Conservation (phyloP, 2,329 filamentous ascomycete genomes). For the Alternaria atra region DNA sequence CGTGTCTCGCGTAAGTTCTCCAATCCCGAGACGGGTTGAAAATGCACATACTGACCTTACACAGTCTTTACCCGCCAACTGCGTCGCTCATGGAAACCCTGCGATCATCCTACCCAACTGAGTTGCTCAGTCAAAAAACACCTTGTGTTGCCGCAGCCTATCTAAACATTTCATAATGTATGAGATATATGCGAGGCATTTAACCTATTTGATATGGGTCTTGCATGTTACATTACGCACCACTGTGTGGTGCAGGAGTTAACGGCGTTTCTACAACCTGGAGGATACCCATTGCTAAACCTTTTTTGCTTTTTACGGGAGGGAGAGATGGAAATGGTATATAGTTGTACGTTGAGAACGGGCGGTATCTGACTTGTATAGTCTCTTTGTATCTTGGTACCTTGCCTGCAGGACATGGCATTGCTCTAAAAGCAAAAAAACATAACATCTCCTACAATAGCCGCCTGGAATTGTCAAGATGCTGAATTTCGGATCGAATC, state of each 20-base stretch:
- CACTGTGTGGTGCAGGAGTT: slow-evolving; percentile 24
- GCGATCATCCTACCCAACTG: slow-evolving; percentile 41
- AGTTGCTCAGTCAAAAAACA: slow-evolving; percentile 23
- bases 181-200: background rate
- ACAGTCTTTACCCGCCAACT: slow-evolving; percentile 58
- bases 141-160: background rate
- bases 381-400: slow-evolving; percentile 17
- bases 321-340: slow-evolving; percentile 2
- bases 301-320: slow-evolving; percentile 6
- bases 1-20: slow-evolving; percentile 61
- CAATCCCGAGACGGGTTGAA: background rate
- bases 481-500: background rate
- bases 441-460: slow-evolving; percentile 2
- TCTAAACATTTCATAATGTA: background rate
- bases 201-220: slow-evolving; percentile 3
- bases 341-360: slow-evolving; percentile 8
- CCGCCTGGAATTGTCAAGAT: no score
- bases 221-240: slow-evolving; percentile 15
- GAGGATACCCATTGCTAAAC: slow-evolving; percentile 29
- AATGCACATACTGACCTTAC: slow-evolving; percentile 21
- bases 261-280: slow-evolving; percentile 17
- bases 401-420: slow-evolving; percentile 19
- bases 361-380: slow-evolving; percentile 22
- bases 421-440: slow-evolving; percentile 5
- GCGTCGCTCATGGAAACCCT: slow-evolving; percentile 59